phyloP scores from a whole-genome alignment of 352 stramenopile genomes.

The Globisporangium iwayamae region DNA sequence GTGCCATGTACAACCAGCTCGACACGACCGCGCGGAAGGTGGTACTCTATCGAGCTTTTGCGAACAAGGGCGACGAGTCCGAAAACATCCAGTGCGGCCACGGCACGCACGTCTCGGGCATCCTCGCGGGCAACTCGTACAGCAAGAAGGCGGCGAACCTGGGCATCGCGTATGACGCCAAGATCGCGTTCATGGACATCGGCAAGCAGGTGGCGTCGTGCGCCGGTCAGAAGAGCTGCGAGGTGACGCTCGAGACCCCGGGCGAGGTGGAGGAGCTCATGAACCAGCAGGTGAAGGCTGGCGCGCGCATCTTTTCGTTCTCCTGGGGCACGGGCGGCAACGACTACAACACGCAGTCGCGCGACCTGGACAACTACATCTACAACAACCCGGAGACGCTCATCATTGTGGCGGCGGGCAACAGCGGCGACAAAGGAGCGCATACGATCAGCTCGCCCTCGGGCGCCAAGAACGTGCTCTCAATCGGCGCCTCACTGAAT shows the following conservation, averaged over 20 bases:
- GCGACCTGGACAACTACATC: constrained; percentile 78
- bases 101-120: constrained; percentile 86
- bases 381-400: constrained; percentile 85
- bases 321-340: constrained; percentile 77
- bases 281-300: constrained; percentile 59
- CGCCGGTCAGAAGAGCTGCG: constrained; percentile 40
- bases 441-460: constrained; percentile 82
- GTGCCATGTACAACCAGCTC: constrained; percentile 49
- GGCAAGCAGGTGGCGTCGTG: constrained; percentile 47
- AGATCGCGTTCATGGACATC: constrained; percentile 89
- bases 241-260: constrained; percentile 66
- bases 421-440: constrained; percentile 75
- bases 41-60: constrained; percentile 79
- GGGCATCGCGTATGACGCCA: constrained; percentile 73
- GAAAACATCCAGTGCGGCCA: constrained; percentile 68
- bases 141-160: constrained; percentile 34
- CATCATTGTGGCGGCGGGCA: constrained; percentile 86
- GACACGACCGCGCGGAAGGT: constrained; percentile 70
- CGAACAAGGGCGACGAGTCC: constrained; percentile 64
- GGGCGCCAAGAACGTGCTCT: constrained; percentile 84
- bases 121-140: constrained; percentile 64
- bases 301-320: constrained; percentile 81
- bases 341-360: constrained; percentile 79
- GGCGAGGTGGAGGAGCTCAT: constrained; percentile 61
- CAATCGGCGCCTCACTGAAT: constrained; percentile 77